Base-by-base conservation (phyloP, 768 basidiomycete species). In the Rhodotorula babjevae region DNA sequence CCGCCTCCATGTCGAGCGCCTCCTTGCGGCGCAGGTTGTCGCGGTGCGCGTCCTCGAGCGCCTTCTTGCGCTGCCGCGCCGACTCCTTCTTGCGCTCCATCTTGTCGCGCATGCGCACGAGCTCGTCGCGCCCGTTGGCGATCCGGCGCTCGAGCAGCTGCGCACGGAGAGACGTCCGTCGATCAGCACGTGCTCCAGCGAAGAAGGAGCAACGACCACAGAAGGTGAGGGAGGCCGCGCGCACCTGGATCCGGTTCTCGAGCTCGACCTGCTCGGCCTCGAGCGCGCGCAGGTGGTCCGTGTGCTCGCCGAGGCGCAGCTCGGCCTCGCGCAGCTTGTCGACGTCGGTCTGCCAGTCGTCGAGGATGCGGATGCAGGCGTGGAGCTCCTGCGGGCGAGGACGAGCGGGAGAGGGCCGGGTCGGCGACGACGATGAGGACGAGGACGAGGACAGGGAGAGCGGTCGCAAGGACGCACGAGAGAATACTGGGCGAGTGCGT, bases 331-430 rank as follows among this genome's bases (percentile, higher is more conserved):
- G 50, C 18, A 73, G 53, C 60, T 64, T 67, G 61, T 61, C 67
- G 11, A 63, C 63, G 33, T 76, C 75, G 3, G 42, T 42, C 44
- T 69, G 61, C 71, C 72, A 76, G 50, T 76, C 75, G 44, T 73
- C 72, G 53, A 76, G 49, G 29, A 76, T 25, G 42, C 68, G 65
- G 29, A 76, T 68, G 63, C 68, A 70, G 2, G 63, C 50, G 27
- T 58, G 59, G 27, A 76, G 71, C 36, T 76, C 75, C 70, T 72
- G 62, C 23, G 21, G 0, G 29, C 3, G 36, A 36, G 36, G 9
- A 36, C 9, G 36, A 9, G 36, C 36, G 36, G 36, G 36, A 36
- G 36, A n/a, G n/a, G n/a, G 6, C 15, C 0, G n/a, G 31, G 25
- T 10, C 16, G 25, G 5, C 27, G 27, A 1, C 2, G 12, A 27